Evolutionary conservation across 2,329 filamentous ascomycete genomes (phyloP), one percentile per base, ranked within the genome.

Genomic region (Ceratocystis huliohia): DNA sequence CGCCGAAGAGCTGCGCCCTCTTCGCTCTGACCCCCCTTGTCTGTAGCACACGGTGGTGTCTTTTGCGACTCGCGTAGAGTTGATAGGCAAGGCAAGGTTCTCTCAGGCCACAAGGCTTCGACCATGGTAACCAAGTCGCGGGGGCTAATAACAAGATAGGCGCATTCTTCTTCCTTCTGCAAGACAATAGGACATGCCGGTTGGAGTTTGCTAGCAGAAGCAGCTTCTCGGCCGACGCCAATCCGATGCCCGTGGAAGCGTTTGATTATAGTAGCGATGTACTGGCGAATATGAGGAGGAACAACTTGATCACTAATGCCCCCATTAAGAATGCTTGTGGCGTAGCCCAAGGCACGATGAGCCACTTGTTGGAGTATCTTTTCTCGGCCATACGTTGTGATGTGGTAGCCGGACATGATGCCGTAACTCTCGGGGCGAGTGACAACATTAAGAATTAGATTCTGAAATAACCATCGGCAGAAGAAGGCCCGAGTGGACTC

Each of bases 391-490:
- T 93, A 91, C 71, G 95, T 90, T 63, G 89, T 92, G 71, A 97
- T 91, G 76, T 96, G 90, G 74, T 96, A 93, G 72, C 96, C 90
- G 66, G 90, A 83, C 79, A 97, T 87, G 78, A 88, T 84, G 65
- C 84, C 84, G 70, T 85, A 82, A 64, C 82, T 91, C 81, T 99
- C 94, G 10, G 94, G 94, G 72, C 94, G 89, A 61, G 91, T 89
- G 72, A 97, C 84, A 65, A 91, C 87, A 71, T 89, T 88, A 61
- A 90, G 82, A 45, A 97, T 79, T 75, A 94, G 96, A 64, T 88
- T 87, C 69, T 91, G 88, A 74, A 97, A 96, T 69, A 96, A 86
- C 86, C 93, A 99, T 73, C 92, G 88, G 72, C 88, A 89, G 69
- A 97, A 83, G 79, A 92, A 95, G 71, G 86, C 86, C 69, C 91